A percentile compares a stretch with the other conserved stretches of the same genome.
Evolutionary conservation across 192 early-diverging fungal genomes (phyloP).

Genomic region (Obelidium mucronatum): DNA sequence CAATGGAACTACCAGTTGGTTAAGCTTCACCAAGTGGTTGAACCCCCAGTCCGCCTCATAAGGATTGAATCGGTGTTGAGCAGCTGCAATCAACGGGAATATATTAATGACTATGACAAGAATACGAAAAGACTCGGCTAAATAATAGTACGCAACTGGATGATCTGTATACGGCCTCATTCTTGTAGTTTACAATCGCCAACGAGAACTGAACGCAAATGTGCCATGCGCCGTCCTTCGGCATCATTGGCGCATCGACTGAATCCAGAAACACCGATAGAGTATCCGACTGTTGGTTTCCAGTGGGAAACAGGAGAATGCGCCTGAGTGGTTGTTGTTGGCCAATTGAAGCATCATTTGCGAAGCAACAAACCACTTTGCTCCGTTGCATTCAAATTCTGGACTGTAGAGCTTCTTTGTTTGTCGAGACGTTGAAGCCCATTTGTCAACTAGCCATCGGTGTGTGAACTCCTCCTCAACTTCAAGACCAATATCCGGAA

Average conservation of each 20-base stretch:
- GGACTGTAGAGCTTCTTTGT: constrained; percentile 46
- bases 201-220: constrained; percentile 85
- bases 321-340: constrained; percentile 63
- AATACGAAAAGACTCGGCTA: too few species aligned
- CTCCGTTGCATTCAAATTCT: constrained; percentile 48
- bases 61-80: constrained; percentile 84
- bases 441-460: constrained; percentile 50
- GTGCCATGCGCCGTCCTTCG: constrained; percentile 71
- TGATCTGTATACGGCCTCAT: constrained; percentile 68
- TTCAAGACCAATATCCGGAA: constrained; percentile 46
- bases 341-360: background rate
- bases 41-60: constrained; percentile 97
- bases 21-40: constrained; percentile 75
- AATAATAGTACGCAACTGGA: constrained; percentile 42
- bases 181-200: constrained; percentile 75
- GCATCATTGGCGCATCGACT: constrained; percentile 68
- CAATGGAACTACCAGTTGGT: constrained; percentile 48
- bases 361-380: constrained; percentile 50
- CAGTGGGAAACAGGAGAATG: constrained; percentile 88
- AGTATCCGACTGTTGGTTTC: constrained; percentile 76
- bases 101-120: background rate
- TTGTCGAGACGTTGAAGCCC: constrained; percentile 5
- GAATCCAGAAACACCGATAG: constrained; percentile 92
- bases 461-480: constrained; percentile 37
- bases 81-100: constrained; percentile 42